Base-by-base conservation (phyloP, 495 filamentous ascomycete genomes). In the Viridothelium virens region DNA sequence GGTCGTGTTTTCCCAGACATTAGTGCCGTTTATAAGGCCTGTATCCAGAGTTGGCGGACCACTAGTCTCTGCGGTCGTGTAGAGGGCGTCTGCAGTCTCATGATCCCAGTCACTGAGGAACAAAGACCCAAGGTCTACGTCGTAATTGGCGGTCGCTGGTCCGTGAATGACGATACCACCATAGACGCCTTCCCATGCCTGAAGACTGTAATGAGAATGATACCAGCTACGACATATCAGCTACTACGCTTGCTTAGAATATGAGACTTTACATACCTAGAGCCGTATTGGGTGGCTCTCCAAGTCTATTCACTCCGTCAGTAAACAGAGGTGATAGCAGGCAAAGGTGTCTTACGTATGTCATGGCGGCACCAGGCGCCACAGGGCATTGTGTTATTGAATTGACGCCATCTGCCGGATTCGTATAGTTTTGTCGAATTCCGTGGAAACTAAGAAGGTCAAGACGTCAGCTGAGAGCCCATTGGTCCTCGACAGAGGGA, bases 11-110 rank as follows among this genome's bases (percentile, higher is more conserved):
- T 68, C 66, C 70, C 79, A 80, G 5, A 75, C 74, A 62, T 84
- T 84, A 63, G 74, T 81, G 4, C 83, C 81, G 63, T 84, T 85
- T 67, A 85, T 82, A 44, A 85, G 68, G 53, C 74, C 80, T 65
- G 76, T 83, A 16, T 79, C 72, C 64, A 83, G 65, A 2, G 59
- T 67, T 4, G 68, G 76, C 1, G 76, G 72, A 12, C 74, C 74
- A 65, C 65, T 62, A 6, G 12, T 38, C 69, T 75, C 65, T 63
- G 64, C n/a, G n/a, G 56, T n/a, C 63, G 6, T 62, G 39, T 69
- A 66, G 47, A 63, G 65, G 16, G 11, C n/a, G 36, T 34, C 44
- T 59, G 66, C 37, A 11, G 72, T 70, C 12, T 56, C 36, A 53
- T 76, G 66, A 56, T 66, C 71, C 75, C 75, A 77, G 64, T 77